Evolutionary conservation across 192 early-diverging fungal genomes (phyloP).

Genomic region (Pecoramyces ruminantium): DNA sequence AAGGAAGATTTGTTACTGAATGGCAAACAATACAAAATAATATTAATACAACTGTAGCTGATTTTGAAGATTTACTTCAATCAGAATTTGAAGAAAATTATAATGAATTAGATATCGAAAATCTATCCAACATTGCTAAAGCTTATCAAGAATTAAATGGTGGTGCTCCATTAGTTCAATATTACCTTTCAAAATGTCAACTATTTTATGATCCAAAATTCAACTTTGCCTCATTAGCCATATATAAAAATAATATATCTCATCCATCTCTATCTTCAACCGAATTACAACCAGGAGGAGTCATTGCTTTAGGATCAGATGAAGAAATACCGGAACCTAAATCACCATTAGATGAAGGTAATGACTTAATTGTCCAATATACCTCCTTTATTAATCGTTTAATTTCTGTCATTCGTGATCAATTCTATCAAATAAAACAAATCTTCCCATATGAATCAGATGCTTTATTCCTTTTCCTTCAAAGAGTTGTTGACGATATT

Average conservation of each 20-base stretch:
- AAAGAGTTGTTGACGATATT: slow-evolving; percentile 66
- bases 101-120: neutral
- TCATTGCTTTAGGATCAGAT: neutral
- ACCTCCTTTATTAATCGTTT: neutral
- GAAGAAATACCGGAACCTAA: neutral
- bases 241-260: neutral
- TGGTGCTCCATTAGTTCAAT: slow-evolving; percentile 46
- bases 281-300: too few relatives aligned
- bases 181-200: slow-evolving; percentile 70
- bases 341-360: neutral
- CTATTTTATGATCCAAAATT: slow-evolving; percentile 68
- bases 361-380: neutral
- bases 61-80: neutral
- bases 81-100: neutral
- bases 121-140: neutral
- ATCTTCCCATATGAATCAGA: slow-evolving; percentile 53
- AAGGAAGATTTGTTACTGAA: neutral
- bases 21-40: neutral
- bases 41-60: neutral
- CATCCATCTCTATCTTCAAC: neutral
- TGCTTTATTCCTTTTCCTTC: slow-evolving; percentile 51
- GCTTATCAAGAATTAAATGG: slow-evolving; percentile 31
- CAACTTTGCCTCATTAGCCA: slow-evolving; percentile 5
- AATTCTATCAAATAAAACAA: neutral
- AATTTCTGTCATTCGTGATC: neutral